Base-by-base conservation (phyloP, 1,139 yeast genomes). In the Candida mesenterica region DNA sequence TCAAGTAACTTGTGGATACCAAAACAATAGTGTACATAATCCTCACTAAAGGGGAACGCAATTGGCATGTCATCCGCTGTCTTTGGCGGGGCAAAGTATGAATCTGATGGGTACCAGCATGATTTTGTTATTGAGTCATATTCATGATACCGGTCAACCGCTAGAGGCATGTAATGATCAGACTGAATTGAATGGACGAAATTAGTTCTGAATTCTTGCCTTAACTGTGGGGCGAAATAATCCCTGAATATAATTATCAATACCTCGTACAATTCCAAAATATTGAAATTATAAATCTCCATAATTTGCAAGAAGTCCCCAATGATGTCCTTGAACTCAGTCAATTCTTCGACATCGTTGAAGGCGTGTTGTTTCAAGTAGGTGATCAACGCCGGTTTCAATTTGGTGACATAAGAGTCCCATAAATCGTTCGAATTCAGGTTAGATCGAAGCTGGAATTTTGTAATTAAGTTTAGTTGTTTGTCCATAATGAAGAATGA, bases 141-240 rank as follows among this genome's bases (percentile, higher is more conserved):
- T 34, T 82, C 75, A 13, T 68, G 65, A 34, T 65, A 58, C 36
- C 78, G 79, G 41, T 79, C 75, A 23, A 89, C 80, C 0, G 75
- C 75, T 63, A 89, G 73, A 7, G 97, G 96, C 87, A 86, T 87
- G 50, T 88, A 87, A 52, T 87, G 95, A 55, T 90, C 97, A 16
- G 83, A 82, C 43, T 79, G 77, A 30, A 89, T 76, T 6, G 82
- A 66, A 12, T 71, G 71, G 30, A 70, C 61, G 57, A 88, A 90
- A 36, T 81, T 82, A 18, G 59, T 58, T 28, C 77, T 70, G 59
- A 89, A 89, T 15, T 74, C 72, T 42, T 65, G 65, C 14, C 78
- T 72, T 25, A 81, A 61, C 20, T 74, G 64, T 4, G 73, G 72
- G 8, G 87, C 79, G 52, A 75, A 84, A 44, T 77, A 75, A 39